Evolutionary conservation across 495 filamentous ascomycete genomes (phyloP), one percentile per base, ranked within the genome.

Genomic region (Platismatia glauca): DNA sequence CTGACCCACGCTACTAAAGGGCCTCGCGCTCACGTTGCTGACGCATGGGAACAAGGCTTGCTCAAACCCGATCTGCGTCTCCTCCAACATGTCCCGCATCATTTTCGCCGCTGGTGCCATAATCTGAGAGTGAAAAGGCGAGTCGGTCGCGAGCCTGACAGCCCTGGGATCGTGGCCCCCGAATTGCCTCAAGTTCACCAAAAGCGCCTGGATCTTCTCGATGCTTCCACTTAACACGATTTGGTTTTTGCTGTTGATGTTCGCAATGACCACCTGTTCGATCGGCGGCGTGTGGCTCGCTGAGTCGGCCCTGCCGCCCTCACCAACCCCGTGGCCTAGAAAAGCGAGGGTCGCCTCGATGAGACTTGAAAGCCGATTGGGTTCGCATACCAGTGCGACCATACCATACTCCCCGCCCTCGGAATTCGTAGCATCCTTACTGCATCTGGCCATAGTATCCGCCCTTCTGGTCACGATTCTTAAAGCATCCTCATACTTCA

Each of bases 181-280:
- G 72, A 96, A 98, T 70, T 96, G 90, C 56, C 94, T 80, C 60
- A 98, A 78, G 70, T 98, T 91, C 18, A 90, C 85, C 29, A 96
- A 74, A n/a, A 96, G 84, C 38, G 86, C 85, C 67, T 86, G 87
- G 71, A 97, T 96, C 61, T 84, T 79, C 67, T 88, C 86, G 48
- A 97, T 85, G 71, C 85, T 94, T 4, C 94, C 94, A 66, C 87
- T 91, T 39, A 98, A 77, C 60, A 98, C 94, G 68, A 98, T 95
- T 72, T 98, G 94, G 68, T 95, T 96, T 74, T 90, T 94, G 66
- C 84, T 87, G 74, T 98, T 98, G 74, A 96, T 85, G 69, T 98
- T 98, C 35, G 91, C 94, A 64, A 98, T 91, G 58, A 87, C 79
- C 60, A 98, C 91, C 72, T 95, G 88, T 68, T 94, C 82, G 60